Conservation (phyloP, 2,329 filamentous ascomycete genomes). For the Trichoderma harzianum region DNA sequence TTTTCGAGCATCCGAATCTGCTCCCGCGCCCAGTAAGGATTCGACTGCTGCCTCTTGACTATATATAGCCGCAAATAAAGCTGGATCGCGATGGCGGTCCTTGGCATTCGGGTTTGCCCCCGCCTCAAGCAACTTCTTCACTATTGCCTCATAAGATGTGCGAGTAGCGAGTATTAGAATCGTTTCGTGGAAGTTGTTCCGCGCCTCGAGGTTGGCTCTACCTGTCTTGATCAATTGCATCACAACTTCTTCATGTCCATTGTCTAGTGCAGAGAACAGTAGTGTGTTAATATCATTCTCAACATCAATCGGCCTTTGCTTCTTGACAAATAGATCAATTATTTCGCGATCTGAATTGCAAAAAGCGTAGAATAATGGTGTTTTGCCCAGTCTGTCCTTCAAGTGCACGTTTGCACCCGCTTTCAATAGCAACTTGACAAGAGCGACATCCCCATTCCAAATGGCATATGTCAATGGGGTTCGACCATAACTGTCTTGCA, state of each 20-base stretch:
- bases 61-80: not conserved
- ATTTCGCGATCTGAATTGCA: not conserved
- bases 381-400: not conserved
- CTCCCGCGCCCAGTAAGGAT: not conserved
- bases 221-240: not conserved
- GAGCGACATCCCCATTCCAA: not conserved
- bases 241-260: not conserved
- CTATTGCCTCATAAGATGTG: not conserved
- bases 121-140: not conserved
- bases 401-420: not conserved
- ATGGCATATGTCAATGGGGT: not conserved
- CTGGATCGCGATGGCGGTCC: not conserved
- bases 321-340: not conserved
- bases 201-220: not conserved
- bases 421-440: not conserved
- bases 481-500: not conserved
- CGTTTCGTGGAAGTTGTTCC: not conserved
- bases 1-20: not conserved
- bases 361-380: not conserved
- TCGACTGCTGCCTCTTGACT: not conserved
- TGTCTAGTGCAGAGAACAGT: not conserved
- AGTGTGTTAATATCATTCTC: not conserved
- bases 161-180: not conserved
- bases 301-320: not conserved
- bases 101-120: not conserved